These are phyloP conservation scores for Blastobotrys raffinosifermentans DNA, from an alignment of 1,139 yeast genomes.

Conservation along the genomic window DNA sequence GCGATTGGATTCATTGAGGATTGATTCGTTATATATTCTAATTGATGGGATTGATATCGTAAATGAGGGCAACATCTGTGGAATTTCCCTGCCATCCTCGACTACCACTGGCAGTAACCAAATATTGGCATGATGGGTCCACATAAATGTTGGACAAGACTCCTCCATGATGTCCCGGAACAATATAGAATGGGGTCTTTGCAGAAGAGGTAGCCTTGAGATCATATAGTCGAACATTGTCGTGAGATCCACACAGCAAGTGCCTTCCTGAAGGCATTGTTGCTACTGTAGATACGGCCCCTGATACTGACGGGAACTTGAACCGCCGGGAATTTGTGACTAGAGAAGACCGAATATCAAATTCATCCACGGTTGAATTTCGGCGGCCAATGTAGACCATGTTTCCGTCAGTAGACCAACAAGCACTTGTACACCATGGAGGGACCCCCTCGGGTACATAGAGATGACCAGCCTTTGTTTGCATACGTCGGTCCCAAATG, in stretches of 20 bases:
- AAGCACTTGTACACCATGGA: slow-evolving; percentile 87
- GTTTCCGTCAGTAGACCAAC: slow-evolving; percentile 86
- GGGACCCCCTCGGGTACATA: slow-evolving; percentile 66
- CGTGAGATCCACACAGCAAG: slow-evolving; percentile 81
- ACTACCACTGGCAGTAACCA: slow-evolving; percentile 89
- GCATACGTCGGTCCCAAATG: slow-evolving; percentile 74
- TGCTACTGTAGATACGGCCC: slow-evolving; percentile 78
- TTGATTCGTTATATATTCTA: no score
- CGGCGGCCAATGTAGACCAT: slow-evolving; percentile 79
- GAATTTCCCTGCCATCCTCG: slow-evolving; percentile 89
- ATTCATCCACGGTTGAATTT: slow-evolving; percentile 83
- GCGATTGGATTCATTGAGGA: no score
- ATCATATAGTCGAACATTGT: slow-evolving; percentile 82
- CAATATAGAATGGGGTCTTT: slow-evolving; percentile 45
- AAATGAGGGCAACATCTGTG: slow-evolving; percentile 74
- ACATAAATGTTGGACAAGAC: slow-evolving; percentile 59
- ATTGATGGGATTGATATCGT: slow-evolving; percentile 49
- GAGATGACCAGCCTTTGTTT: slow-evolving; percentile 45
- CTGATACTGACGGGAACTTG: slow-evolving; percentile 81
- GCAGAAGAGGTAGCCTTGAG: slow-evolving; percentile 43
- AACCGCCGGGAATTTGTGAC: slow-evolving; percentile 50
- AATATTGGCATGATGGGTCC: slow-evolving; percentile 80
- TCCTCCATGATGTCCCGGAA: slow-evolving; percentile 64
- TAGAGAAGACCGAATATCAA: slow-evolving; percentile 59
- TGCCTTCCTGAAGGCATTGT: slow-evolving; percentile 80